Conservation (phyloP, 148 eudicot species). For the Fagopyrum esculentum region DNA sequence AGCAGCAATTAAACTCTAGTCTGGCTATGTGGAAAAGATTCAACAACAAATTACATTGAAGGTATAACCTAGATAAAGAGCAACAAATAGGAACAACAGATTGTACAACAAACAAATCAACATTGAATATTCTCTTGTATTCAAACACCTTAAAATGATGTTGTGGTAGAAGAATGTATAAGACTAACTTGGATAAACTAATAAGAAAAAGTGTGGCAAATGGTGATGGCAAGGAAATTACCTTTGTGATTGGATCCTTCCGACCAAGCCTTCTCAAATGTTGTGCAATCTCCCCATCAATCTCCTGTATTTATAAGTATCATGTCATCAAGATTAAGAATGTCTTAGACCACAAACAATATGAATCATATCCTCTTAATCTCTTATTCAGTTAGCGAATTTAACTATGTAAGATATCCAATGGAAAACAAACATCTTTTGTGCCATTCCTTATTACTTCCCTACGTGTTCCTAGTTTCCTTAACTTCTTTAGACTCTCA, state of each 20-base stretch:
- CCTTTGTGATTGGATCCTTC: constrained; percentile 91
- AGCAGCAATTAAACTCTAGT: no score
- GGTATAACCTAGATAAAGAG: no score
- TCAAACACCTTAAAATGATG: no score
- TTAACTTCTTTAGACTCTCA: neutral
- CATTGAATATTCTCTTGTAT: no score
- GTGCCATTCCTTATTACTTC: neutral
- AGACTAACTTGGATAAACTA: neutral
- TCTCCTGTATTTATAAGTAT: constrained; percentile 40
- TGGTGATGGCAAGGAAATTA: constrained; percentile 14
- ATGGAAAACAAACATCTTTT: neutral
- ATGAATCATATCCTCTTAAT: neutral
- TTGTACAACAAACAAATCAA: no score
- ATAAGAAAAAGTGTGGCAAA: neutral
- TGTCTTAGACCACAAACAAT: neutral
- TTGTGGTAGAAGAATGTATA: neutral
- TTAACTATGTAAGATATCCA: neutral
- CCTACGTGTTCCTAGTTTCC: neutral
- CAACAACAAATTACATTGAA: no score
- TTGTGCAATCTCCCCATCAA: constrained; percentile 81
- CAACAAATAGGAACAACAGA: no score
- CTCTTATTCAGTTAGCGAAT: neutral
- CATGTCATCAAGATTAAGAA: constrained; percentile 10
- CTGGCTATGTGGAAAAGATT: no score
- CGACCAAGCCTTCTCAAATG: constrained; percentile 86